phyloP scores from a whole-genome alignment of 805 yeast species.

The Hanseniaspora valbyensis region DNA sequence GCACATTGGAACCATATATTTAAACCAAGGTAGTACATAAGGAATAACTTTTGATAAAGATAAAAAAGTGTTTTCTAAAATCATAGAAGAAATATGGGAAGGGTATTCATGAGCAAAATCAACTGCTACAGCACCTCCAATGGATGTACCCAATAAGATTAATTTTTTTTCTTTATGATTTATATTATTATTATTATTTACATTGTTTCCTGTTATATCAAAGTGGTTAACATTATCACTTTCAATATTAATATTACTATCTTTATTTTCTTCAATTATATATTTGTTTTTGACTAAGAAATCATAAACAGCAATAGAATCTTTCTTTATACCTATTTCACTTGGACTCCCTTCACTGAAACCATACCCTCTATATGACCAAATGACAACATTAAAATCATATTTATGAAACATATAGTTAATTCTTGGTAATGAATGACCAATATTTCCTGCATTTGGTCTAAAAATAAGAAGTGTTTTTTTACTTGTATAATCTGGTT shows the following conservation, averaged over 20 bases:
- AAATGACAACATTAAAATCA: slow-evolving; percentile 67
- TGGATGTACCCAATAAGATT: slow-evolving; percentile 72
- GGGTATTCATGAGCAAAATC: slow-evolving; percentile 59
- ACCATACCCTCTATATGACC: slow-evolving; percentile 90
- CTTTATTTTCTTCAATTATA: too few relatives aligned
- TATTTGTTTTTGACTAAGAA: slow-evolving; percentile 46
- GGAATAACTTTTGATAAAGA: slow-evolving; percentile 62
- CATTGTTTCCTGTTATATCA: slow-evolving; percentile 27
- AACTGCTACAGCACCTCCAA: slow-evolving; percentile 92
- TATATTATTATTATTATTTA: too few relatives aligned
- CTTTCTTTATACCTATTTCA: slow-evolving; percentile 70
- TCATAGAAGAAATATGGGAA: slow-evolving; percentile 44
- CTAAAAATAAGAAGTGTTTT: slow-evolving; percentile 61
- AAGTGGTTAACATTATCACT: background rate
- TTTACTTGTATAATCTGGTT: slow-evolving; percentile 18
- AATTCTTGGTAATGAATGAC: slow-evolving; percentile 76
- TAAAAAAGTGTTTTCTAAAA: slow-evolving; percentile 80
- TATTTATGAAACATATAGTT: slow-evolving; percentile 50
- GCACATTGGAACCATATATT: slow-evolving; percentile 47
- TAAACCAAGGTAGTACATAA: slow-evolving; percentile 59
- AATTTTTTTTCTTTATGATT: slow-evolving; percentile 34
- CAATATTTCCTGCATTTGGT: slow-evolving; percentile 95
- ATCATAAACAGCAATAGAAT: slow-evolving; percentile 61
- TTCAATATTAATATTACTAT: slow-evolving; percentile 15
- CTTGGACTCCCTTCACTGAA: slow-evolving; percentile 61